These are phyloP conservation scores for Cyanophora paradoxa DNA, from an alignment of 78 protist genomes.

Conservation along the genomic window DNA sequence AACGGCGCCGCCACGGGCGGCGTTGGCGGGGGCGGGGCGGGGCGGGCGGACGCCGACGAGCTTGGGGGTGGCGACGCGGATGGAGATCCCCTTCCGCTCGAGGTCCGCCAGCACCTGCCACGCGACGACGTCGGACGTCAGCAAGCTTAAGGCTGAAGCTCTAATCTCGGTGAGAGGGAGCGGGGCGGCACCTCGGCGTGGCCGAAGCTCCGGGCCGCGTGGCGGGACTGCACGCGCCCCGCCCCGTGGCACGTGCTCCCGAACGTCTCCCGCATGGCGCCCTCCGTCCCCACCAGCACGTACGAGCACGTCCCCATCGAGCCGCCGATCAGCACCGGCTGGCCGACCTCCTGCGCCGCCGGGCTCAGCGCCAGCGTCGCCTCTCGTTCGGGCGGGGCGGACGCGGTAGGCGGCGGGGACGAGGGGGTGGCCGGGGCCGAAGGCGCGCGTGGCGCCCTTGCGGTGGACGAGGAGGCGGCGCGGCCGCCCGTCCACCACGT, in stretches of 20 bases:
- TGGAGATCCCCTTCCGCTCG: slow-evolving; percentile 45
- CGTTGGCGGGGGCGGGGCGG: too few relatives aligned
- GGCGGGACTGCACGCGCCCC: slow-evolving; percentile 32
- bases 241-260: slow-evolving; percentile 95
- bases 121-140: not conserved
- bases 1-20: too few relatives aligned
- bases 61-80: slow-evolving; percentile 76
- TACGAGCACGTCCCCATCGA: slow-evolving; percentile 83
- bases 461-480: slow-evolving; percentile 78
- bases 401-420: slow-evolving; percentile 69
- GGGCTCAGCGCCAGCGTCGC: not conserved
- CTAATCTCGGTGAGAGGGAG: not conserved
- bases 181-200: not conserved
- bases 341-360: slow-evolving; percentile 30
- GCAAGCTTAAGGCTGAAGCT: not conserved
- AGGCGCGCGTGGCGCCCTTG: slow-evolving; percentile 90
- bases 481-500: slow-evolving; percentile 71
- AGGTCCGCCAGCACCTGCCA: not conserved
- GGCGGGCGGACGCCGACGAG: too few relatives aligned
- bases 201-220: slow-evolving; percentile 44
- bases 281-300: slow-evolving; percentile 81
- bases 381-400: not conserved
- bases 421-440: slow-evolving; percentile 81
- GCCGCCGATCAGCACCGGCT: slow-evolving; percentile 92
- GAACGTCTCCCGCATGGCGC: slow-evolving; percentile 70